Percentiles rank a stretch among this genome's conserved stretches.
Conservation (phyloP, 352 stramenopile species). For the Pythium rishiriense region DNA sequence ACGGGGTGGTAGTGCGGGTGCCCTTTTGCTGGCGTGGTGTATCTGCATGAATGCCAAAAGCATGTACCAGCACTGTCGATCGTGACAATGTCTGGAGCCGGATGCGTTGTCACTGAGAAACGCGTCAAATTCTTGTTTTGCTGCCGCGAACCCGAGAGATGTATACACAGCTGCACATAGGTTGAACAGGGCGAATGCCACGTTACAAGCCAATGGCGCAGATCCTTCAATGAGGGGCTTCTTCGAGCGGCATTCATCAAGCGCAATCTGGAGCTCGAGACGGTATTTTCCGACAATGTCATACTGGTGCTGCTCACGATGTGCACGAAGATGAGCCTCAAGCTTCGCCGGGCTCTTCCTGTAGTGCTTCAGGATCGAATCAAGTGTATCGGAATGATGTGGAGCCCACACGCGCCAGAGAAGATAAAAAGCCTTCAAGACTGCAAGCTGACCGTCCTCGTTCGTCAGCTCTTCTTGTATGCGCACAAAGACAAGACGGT, state of each 20-base stretch:
- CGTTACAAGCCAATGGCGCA: not conserved
- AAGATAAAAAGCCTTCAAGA: constrained; percentile 16
- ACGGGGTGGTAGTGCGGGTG: constrained; percentile 48
- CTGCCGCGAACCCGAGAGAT: constrained; percentile 48
- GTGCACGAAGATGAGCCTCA: constrained; percentile 20
- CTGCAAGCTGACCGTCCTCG: not conserved
- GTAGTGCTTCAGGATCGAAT: constrained; percentile 38
- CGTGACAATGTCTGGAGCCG: constrained; percentile 17
- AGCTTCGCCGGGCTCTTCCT: constrained; percentile 29
- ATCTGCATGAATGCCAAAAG: constrained; percentile 66
- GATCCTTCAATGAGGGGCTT: not conserved
- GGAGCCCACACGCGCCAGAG: constrained; percentile 33
- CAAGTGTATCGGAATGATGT: constrained; percentile 31
- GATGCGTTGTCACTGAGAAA: constrained; percentile 13
- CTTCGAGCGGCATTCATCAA: constrained; percentile 29
- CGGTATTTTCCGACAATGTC: constrained; percentile 40
- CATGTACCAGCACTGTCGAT: constrained; percentile 19
- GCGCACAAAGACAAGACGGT: constrained; percentile 60
- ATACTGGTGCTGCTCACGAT: constrained; percentile 25
- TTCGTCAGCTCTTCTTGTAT: constrained; percentile 18
- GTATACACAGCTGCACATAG: constrained; percentile 58
- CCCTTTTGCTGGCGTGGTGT: constrained; percentile 37
- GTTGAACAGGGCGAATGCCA: constrained; percentile 63
- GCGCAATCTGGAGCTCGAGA: constrained; percentile 40
- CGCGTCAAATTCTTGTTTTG: constrained; percentile 44